These are phyloP conservation scores for Penicillium taxi DNA, from an alignment of 495 filamentous ascomycete species.

Conservation along the genomic window DNA sequence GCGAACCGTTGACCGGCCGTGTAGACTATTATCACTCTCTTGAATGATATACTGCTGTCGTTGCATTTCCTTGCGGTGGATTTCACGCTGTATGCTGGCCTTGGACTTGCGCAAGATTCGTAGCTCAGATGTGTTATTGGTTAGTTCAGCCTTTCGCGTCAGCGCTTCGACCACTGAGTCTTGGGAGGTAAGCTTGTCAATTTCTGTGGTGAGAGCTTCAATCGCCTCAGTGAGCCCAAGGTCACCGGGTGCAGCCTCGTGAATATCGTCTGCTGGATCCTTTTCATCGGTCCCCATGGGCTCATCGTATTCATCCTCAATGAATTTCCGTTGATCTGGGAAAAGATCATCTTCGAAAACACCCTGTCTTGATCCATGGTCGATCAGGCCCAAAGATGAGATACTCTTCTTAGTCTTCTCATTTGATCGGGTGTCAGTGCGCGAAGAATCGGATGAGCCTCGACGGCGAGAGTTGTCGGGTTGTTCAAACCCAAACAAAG, in stretches of 20 bases:
- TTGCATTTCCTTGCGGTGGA: constrained; percentile 89
- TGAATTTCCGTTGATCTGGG: constrained; percentile 77
- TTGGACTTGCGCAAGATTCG: constrained; percentile 91
- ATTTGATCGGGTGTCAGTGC: constrained; percentile 27
- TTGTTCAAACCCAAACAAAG: constrained; percentile 36
- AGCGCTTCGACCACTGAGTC: constrained; percentile 87
- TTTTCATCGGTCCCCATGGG: constrained; percentile 50
- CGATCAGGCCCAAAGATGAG: constrained; percentile 83
- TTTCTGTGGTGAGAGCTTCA: constrained; percentile 71
- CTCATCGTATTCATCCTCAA: constrained; percentile 79
- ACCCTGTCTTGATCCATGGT: constrained; percentile 66
- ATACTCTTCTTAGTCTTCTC: constrained; percentile 72
- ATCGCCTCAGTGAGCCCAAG: constrained; percentile 91
- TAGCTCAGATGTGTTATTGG: constrained; percentile 90
- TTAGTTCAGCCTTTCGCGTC: constrained; percentile 88
- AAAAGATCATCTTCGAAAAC: constrained; percentile 96
- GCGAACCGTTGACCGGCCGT: constrained; percentile 77
- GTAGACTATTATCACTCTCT: constrained; percentile 95
- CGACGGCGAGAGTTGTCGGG: constrained; percentile 42
- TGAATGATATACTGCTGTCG: constrained; percentile 95
- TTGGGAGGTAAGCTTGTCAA: constrained; percentile 81
- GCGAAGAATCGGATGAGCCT: constrained; percentile 50
- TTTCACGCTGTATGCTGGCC: constrained; percentile 83
- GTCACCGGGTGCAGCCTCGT: constrained; percentile 92
- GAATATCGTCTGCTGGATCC: constrained; percentile 71